Evolutionary conservation across 2,329 filamentous ascomycete species (phyloP).

Genomic region (Fusarium begoniae): DNA sequence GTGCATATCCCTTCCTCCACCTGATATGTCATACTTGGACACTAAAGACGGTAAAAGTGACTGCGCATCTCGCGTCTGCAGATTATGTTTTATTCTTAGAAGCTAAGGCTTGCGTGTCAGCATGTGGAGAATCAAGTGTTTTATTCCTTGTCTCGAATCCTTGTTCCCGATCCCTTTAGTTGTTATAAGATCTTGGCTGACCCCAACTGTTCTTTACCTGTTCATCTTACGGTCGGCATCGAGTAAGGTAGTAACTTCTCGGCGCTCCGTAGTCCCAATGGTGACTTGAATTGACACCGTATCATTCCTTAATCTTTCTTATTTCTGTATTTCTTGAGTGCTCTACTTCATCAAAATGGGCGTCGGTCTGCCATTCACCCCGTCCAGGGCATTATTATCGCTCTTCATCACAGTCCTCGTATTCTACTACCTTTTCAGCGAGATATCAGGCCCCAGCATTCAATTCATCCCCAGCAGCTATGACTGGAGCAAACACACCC

Average conservation of each 20-base stretch:
- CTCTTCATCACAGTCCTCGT: constrained; percentile 26
- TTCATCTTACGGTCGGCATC: background rate
- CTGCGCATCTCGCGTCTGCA: constrained; percentile 11
- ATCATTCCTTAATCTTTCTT: constrained; percentile 3
- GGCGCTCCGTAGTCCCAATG: background rate
- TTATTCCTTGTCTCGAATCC: constrained; percentile 24
- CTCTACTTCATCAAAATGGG: constrained; percentile 22
- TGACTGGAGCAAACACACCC: constrained; percentile 31
- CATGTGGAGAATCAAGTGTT: constrained; percentile 16
- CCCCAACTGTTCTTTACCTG: background rate
- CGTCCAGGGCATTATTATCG: constrained; percentile 27
- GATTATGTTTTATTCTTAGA: constrained; percentile 32
- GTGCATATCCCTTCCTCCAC: constrained; percentile 25
- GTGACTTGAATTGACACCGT: constrained; percentile 14
- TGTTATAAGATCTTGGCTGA: constrained; percentile 24
- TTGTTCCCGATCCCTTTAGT: constrained; percentile 4
- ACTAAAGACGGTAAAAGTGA: background rate
- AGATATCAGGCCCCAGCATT: constrained; percentile 15
- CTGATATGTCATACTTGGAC: constrained; percentile 1
- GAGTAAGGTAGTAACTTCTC: background rate
- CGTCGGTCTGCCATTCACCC: constrained; percentile 33
- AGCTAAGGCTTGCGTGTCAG: constrained; percentile 14
- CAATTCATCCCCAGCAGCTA: constrained; percentile 36
- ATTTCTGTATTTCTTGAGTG: background rate
- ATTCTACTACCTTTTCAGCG: constrained; percentile 25